A percentile compares a stretch with the other conserved stretches of the same genome.
Evolutionary conservation across 208 protist genomes (phyloP).

Genomic region (Crithidia bombi): DNA sequence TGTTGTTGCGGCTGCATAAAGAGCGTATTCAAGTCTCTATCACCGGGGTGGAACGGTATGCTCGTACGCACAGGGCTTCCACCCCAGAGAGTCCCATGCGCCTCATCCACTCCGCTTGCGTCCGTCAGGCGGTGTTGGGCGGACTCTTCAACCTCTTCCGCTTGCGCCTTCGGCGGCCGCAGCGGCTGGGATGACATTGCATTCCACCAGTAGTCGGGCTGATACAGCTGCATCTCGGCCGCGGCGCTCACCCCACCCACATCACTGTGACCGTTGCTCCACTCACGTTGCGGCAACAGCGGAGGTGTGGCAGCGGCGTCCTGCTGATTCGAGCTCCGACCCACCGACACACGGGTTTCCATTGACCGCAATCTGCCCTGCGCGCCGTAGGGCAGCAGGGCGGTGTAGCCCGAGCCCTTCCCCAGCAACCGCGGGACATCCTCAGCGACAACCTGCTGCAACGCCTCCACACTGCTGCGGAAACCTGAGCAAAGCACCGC

Average conservation of each 20-base stretch:
- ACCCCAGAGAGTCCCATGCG: not conserved
- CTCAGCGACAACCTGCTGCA: slow-evolving; percentile 31
- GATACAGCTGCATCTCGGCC: slow-evolving; percentile 13
- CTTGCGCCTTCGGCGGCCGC: slow-evolving; percentile 2
- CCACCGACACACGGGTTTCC: slow-evolving; percentile 30
- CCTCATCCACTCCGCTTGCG: not conserved
- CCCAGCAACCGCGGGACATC: slow-evolving; percentile 20
- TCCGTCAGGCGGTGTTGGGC: not conserved
- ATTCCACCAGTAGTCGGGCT: slow-evolving; percentile 28
- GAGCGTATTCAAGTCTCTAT: not conserved
- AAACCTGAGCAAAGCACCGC: slow-evolving; percentile 50
- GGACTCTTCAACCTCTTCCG: not conserved
- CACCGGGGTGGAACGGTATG: not conserved
- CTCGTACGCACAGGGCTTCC: not conserved
- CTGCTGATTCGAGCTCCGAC: not conserved
- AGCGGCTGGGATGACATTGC: slow-evolving; percentile 26
- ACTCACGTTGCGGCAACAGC: not conserved
- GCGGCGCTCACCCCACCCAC: not conserved
- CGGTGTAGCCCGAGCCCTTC: slow-evolving; percentile 12
- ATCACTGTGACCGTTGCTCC: not conserved
- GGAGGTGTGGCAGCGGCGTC: not conserved
- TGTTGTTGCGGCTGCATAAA: not conserved
- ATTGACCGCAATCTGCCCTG: slow-evolving; percentile 13
- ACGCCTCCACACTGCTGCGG: slow-evolving; percentile 26
- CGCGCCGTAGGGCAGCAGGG: slow-evolving; percentile 26